A percentile compares a stretch with the other conserved stretches of the same genome.
These are phyloP conservation scores for Daedaleopsis sinensis DNA, from an alignment of 768 basidiomycete genomes.

Conservation along the genomic window DNA sequence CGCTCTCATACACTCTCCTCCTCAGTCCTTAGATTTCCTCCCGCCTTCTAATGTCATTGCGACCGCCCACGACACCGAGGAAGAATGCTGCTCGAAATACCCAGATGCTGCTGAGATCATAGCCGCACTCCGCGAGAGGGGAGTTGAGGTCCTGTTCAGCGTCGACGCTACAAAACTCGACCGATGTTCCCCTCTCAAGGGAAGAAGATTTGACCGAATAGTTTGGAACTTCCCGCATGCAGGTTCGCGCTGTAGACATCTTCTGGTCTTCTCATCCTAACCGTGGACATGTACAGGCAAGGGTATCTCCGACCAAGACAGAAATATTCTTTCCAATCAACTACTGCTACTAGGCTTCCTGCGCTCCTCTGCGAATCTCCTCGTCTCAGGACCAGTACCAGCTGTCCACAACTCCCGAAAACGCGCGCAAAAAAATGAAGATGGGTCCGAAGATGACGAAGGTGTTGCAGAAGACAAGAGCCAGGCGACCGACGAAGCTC, in stretches of 20 bases:
- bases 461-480: slow-evolving; percentile 31
- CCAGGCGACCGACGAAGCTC: background rate
- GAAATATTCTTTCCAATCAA: slow-evolving; percentile 92
- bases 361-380: slow-evolving; percentile 63
- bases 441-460: slow-evolving; percentile 49
- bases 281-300: slow-evolving; percentile 56
- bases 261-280: background rate
- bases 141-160: slow-evolving; percentile 74
- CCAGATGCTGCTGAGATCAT: slow-evolving; percentile 70
- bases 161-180: slow-evolving; percentile 86
- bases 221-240: slow-evolving; percentile 98
- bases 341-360: slow-evolving; percentile 80
- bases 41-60: slow-evolving; percentile 74
- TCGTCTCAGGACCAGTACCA: slow-evolving; percentile 62
- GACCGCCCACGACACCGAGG: slow-evolving; percentile 83
- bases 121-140: slow-evolving; percentile 50
- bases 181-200: slow-evolving; percentile 57
- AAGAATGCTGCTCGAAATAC: slow-evolving; percentile 81
- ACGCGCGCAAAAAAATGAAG: slow-evolving; percentile 41
- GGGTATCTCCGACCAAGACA: slow-evolving; percentile 91
- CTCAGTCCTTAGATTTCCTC: slow-evolving; percentile 49
- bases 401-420: slow-evolving; percentile 41
- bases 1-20: slow-evolving; percentile 60
- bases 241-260: slow-evolving; percentile 50
- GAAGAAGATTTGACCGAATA: slow-evolving; percentile 72